Evolutionary conservation across 2,329 filamentous ascomycete genomes (phyloP).

Genomic region (Apiospora sp.): DNA sequence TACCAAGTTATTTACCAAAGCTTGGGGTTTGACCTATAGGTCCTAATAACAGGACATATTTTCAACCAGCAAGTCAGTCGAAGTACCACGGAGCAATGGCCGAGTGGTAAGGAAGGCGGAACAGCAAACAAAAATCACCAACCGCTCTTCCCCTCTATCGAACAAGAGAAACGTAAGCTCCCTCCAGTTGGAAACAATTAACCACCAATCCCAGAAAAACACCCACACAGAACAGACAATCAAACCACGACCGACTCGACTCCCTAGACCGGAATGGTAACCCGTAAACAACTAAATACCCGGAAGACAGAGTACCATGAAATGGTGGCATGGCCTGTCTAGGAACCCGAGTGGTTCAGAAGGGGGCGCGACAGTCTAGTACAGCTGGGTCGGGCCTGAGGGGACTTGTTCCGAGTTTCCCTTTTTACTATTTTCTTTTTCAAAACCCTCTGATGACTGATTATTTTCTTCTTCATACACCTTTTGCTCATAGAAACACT

Average conservation of each 20-base stretch:
- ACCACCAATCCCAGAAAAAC: constrained; percentile 18
- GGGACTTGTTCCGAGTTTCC: constrained; percentile 2
- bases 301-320: constrained; percentile 17
- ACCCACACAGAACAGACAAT: background rate
- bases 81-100: constrained; percentile 14
- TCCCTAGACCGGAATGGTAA: constrained; percentile 19
- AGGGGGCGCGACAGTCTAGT: constrained; percentile 17
- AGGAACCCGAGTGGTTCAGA: background rate
- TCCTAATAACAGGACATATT: background rate
- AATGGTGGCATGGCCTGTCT: constrained; percentile 18
- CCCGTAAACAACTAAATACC: constrained; percentile 17
- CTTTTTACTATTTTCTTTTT: background rate
- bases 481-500: background rate
- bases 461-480: background rate
- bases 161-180: constrained; percentile 9
- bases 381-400: constrained; percentile 21
- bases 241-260: background rate
- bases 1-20: background rate
- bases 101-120: constrained; percentile 12
- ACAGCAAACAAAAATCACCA: background rate
- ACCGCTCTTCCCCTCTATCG: background rate
- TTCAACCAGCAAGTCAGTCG: constrained; percentile 8
- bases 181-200: background rate
- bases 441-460: background rate
- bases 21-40: background rate